Percentiles rank a stretch among this genome's conserved stretches.
Conservation (phyloP, 2,329 filamentous ascomycete species). For the Colletotrichum godetiae region DNA sequence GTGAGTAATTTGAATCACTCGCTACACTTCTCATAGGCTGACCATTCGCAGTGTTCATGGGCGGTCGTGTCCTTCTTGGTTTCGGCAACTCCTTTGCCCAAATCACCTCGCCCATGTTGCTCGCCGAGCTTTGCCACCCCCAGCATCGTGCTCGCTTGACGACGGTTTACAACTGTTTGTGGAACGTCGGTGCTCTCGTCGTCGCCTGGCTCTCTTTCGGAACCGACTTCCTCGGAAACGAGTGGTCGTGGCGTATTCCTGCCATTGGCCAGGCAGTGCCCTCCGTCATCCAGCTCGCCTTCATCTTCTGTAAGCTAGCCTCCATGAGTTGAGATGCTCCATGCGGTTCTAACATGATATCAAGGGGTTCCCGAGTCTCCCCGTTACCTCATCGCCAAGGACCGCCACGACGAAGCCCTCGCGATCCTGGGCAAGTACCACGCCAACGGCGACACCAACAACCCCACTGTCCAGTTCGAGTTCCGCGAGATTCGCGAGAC, state of each 20-base stretch:
- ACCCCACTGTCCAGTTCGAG: constrained; percentile 68
- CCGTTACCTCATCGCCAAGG: constrained; percentile 53
- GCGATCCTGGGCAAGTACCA: constrained; percentile 48
- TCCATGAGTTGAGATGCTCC: background rate
- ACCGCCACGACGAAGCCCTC: constrained; percentile 48
- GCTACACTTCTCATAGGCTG: background rate
- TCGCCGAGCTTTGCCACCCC: constrained; percentile 65
- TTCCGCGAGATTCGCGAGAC: constrained; percentile 71
- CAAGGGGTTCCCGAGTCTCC: constrained; percentile 55
- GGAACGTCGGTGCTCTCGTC: constrained; percentile 60
- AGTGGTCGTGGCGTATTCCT: constrained; percentile 65
- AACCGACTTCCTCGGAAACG: constrained; percentile 55
- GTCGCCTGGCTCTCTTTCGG: constrained; percentile 63
- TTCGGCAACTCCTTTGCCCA: constrained; percentile 67
- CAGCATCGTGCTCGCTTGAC: constrained; percentile 61
- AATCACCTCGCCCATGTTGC: constrained; percentile 62
- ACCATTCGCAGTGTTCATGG: constrained; percentile 51
- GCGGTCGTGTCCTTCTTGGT: constrained; percentile 66
- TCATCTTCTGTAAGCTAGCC: constrained; percentile 55
- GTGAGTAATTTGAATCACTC: constrained; percentile 34
- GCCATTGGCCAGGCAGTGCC: constrained; percentile 61
- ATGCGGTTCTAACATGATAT: background rate
- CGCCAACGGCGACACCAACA: constrained; percentile 44
- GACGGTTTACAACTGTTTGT: constrained; percentile 60
- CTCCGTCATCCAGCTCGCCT: constrained; percentile 58